Base-by-base conservation (phyloP, 2,329 filamentous ascomycete genomes). In the Pleoardoris graminearum region DNA sequence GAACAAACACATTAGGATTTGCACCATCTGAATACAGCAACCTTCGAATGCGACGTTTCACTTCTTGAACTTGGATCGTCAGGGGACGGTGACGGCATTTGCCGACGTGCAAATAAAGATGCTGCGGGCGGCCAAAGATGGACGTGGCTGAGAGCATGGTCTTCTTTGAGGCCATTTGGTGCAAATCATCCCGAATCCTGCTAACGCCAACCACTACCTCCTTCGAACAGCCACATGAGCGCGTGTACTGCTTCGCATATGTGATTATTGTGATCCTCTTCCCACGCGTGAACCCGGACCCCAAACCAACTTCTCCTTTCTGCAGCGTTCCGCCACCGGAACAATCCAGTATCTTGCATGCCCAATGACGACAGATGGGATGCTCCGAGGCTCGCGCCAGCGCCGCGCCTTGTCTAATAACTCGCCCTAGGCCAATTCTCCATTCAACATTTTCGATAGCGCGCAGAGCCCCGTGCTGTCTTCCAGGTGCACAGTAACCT, bases 181-280 rank as follows among this genome's bases (percentile, higher is more conserved):
- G 52, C 22, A 49, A 49, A 53, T 57, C 57, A 52, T 54, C 53
- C 57, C 57, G 57, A 54, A 59, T 53, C 39, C 53, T 47, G 47
- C 46, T 33, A 27, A 39, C 43, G 25, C n/a, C n/a, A n/a, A n/a
- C n/a, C n/a, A n/a, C n/a, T n/a, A 37, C 21, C 27, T 29, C n/a
- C 27, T 33, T 21, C 21, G 23, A 39, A 41, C n/a, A 16, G n/a
- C 16, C 8, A n/a, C 16, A 16, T n/a, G n/a, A 33, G 30, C 25
- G 6, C 10, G 25, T 27, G 7, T 17, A 3, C 33, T 16, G 14
- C 33, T 36, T 16, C 14, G 32, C 17, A 22, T 14, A 33, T 35
- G 7, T 21, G 12, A 21, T 19, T 45, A 19, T 39, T 7, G 25
- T 17, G 29, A 7, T 12, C 21, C 29, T 21, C 17, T 12, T 7